Base-by-base conservation (phyloP, 306 rosid species). In the Cicer yamashitae region DNA sequence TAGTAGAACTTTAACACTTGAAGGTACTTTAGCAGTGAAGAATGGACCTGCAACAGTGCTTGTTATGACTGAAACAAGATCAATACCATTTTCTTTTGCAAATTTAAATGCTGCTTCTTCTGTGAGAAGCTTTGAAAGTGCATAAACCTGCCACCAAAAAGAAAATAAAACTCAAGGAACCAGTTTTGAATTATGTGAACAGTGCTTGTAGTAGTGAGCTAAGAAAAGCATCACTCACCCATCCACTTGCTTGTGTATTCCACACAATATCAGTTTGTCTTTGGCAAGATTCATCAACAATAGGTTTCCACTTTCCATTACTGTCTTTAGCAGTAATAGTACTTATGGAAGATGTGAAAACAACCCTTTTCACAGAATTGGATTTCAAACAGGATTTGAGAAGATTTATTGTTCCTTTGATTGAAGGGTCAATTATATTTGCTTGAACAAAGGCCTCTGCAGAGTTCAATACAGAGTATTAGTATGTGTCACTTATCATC, bases 311-410 rank as follows among this genome's bases (percentile, higher is more conserved):
- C 48, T 75, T 82, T 20, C 85, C 94, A 71, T 73, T 17, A 50
- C 9, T 76, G 13, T 93, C 91, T 79, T 76, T 86, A 58, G 90
- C 96, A 2, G 91, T 89, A 45, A 90, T 44, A 4, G 96, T 90
- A 64, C 96, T 93, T 10, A 89, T 85, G 15, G 96, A 90, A 83
- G 98, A 93, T 48, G 96, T 93, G 83, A 90, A 81, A 37, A 93
- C 88, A 78, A 90, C 96, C 76, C 84, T 87, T 78, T 85, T 90
- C 82, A 93, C 90, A 6, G 96, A 86, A 82, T 79, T 76, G 13
- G 91, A 89, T 74, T 88, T 86, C 89, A 85, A 70, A 75, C 98
- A 93, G 34, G 98, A 77, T 14, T 82, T 84, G 3, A 93, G 86
- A 75, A 93, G 50, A 78, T 85, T 91, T 34, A 86, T 13, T 59